Evolutionary conservation across 2,329 filamentous ascomycete genomes (phyloP), one percentile per base, ranked within the genome.

Genomic region (Acrocalymma vagum): DNA sequence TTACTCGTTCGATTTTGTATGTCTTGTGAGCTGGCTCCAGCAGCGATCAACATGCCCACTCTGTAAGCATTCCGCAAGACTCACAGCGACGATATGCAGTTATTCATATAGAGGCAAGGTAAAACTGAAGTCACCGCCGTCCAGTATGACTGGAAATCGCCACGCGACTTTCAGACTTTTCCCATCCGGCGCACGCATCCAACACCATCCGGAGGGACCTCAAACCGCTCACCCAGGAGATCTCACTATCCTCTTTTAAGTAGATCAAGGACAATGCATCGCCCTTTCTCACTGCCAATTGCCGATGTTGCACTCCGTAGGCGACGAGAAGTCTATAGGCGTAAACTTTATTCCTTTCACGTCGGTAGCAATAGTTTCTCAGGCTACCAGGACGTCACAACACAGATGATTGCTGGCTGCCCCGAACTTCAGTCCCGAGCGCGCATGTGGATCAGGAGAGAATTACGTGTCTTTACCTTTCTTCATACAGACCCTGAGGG

Each of bases 351-450:
- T 69, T 93, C 89, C 2, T 78, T 90, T 2, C 89, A 95, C 56
- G 83, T 96, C 4, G 93, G 92, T 29, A 84, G 86, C 2, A 96
- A 94, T 62, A 81, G 83, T 0, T 70, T 85, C n/a, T 94, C 90
- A 0, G 79, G 82, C 17, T 94, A 93, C 69, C 80, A 79, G 32
- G 87, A 91, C 45, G 74, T 95, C 20, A 87, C 85, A 0, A 87
- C 90, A 0, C 69, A 78, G 4, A 67, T 82, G 7, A 86, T 96
- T 62, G 75, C 78, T 42, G 70, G 69, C 1, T 86, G 90, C 15
- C 69, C 81, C 0, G 80, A 85, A 15, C 79, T 96, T 0, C 79
- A 90, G 13, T 87, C 86, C 0, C 85, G 88, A 23, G 91, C 92
- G 2, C 80, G 88, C 6, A 84, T 82, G 47, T 97, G 90, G 81